Conservation (phyloP, 1,284 basidiomycete species). For the Tylopilus sp. region DNA sequence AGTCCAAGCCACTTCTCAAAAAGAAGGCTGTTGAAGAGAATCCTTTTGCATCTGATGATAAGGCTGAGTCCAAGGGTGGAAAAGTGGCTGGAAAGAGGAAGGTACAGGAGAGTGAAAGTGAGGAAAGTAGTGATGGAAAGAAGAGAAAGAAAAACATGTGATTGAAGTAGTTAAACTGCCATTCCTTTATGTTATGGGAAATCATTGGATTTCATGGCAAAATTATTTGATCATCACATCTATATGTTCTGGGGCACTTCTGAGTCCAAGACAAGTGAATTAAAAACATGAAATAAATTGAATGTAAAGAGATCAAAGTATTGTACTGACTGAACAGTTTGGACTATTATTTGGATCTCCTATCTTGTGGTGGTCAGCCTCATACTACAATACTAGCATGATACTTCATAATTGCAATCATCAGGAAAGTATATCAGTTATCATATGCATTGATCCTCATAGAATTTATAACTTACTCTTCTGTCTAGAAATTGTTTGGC, state of each 20-base stretch:
- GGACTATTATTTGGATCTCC: too few species aligned
- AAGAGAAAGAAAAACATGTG: neutral
- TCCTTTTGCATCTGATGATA: slow-evolving; percentile 51
- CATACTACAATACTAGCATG: neutral
- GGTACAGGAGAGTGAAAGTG: neutral
- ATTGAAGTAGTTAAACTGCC: neutral
- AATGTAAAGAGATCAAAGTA: too few species aligned
- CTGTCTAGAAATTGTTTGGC: slow-evolving; percentile 18
- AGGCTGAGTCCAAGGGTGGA: slow-evolving; percentile 24
- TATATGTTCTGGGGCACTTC: too few species aligned
- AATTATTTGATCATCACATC: too few species aligned
- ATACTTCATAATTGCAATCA: neutral
- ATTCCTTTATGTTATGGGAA: neutral
- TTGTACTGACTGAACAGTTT: too few species aligned
- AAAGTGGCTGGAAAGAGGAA: slow-evolving; percentile 6
- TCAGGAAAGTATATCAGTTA: neutral
- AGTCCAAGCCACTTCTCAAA: slow-evolving; percentile 43
- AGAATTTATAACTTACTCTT: neutral
- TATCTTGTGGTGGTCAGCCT: too few species aligned
- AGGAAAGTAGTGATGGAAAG: slow-evolving; percentile 20
- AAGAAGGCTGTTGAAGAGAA: slow-evolving; percentile 42
- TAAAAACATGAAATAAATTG: too few species aligned
- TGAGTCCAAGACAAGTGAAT: too few species aligned
- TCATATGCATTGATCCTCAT: neutral
- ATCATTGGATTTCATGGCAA: too few species aligned